Base-by-base conservation (phyloP, 2,329 filamentous ascomycete genomes). In the Cladosporium oxysporum region DNA sequence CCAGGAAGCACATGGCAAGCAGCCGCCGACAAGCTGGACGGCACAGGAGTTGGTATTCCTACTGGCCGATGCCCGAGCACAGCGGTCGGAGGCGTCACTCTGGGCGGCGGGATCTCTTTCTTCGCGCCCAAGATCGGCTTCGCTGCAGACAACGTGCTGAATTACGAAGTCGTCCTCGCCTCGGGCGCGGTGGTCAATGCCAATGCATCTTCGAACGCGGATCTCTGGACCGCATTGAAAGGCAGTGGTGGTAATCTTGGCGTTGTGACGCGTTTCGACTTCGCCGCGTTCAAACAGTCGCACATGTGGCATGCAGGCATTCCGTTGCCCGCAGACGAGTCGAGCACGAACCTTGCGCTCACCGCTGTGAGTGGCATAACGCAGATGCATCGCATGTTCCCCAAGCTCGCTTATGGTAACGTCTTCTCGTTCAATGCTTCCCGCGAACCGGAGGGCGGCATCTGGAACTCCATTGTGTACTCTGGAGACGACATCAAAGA, bases 1-100 rank as follows among this genome's bases (percentile, higher is more conserved):
- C 71, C 79, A 0, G 84, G 83, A 1, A 76, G 77, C 26, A 74
- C 77, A 7, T 86, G 83, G 81, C 72, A 75, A 26, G 73, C 80
- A 23, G 79, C 84, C 0, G 83, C 80, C 47, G 61, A 68, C 1
- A 67, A 64, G 2, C 76, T 84, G 0, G 81, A 83, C 16, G 71
- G 74, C 6, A 68, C 79, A 28, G 76, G 76, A 1, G 69, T 82
- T 16, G 74, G 77, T 1, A 81, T 82, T 1, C 76, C 79, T 0
- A 82, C 82, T 0, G 83, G 82, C 0, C 78, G 83, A 12, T 76
- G 78, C 14, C 73, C 78, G 0, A 73, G 26, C 37, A 70, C 76
- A 23, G 75, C 75, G 18, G 72, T 74, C 14, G 73, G 71, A 3
- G 75, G 75, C 18, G 58, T 76, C 10, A 69, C 66, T 5, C 65